Base-by-base conservation (phyloP, 805 yeast genomes). In the Ogataea henricii region DNA sequence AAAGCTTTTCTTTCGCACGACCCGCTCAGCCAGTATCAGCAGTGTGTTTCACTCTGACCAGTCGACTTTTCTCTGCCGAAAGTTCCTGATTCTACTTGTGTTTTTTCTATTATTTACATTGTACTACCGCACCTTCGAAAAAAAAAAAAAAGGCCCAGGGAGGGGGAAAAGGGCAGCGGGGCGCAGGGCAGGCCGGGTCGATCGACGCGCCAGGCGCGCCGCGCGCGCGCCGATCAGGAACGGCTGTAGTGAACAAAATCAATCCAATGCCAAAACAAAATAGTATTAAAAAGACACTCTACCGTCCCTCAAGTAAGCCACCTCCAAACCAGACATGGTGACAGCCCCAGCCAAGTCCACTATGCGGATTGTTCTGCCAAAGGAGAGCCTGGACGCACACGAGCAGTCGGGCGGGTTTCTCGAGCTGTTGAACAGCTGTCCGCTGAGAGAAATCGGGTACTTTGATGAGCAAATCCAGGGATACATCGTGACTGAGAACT, bases 391-490 rank as follows among this genome's bases (percentile, higher is more conserved):
- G 18, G 46, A 29, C 10, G 46, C 20, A 3, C 18, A 30, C 3
- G 32, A 40, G 29, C 39, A 26, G 5, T 21, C 46, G 2, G 18
- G 21, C 16, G 44, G 30, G 14, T 17, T 50, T 4, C 22, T 40
- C 5, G 51, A 37, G 1, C 36, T 33, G 3, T 26, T 53, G 25
- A 26, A 37, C 7, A 17, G 23, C 13, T 30, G 41, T 25, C 35
- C 39, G 1, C 9, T 29, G 10, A 23, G 43, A 26, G 43, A 44
- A 6, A 43, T 52, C 14, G 57, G 44, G 4, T 56, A 47, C 29
- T 56, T 56, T 21, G 59, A 56, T 43, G 57, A 56, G 22, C 36
- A 18, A 25, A 37, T 56, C 25, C 40, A 48, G 7, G 37, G 50
- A 12, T 49, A 47, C 16, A 45, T 52, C 6, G 20, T 51, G 10